A percentile compares a stretch with the other conserved stretches of the same genome.
Evolutionary conservation across 2,329 filamentous ascomycete species (phyloP).

Genomic region (Pseudopyrenochaeta lycopersici): DNA sequence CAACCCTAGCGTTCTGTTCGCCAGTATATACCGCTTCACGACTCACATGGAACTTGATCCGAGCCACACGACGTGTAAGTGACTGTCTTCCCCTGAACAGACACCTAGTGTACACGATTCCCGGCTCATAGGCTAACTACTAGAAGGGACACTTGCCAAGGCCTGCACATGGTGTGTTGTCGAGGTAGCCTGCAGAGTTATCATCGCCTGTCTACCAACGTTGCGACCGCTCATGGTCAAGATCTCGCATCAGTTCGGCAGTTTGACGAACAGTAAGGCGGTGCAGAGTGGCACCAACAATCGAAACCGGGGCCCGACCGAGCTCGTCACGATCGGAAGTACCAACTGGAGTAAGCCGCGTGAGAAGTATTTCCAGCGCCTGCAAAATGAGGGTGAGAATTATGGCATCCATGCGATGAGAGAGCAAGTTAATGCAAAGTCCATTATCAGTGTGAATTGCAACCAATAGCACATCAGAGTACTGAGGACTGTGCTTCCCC

Average conservation of each 20-base stretch:
- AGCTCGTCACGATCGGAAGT: constrained; percentile 14
- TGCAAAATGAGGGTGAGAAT: constrained; percentile 1
- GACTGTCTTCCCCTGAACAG: neutral
- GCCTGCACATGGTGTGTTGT: constrained; percentile 24
- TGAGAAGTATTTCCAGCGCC: constrained; percentile 9
- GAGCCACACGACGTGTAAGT: constrained; percentile 11
- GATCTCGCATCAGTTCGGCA: constrained; percentile 17
- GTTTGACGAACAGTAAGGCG: constrained; percentile 4
- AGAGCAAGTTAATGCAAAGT: too few species aligned
- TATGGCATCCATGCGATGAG: neutral
- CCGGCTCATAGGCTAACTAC: neutral
- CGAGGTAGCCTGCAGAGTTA: constrained; percentile 21
- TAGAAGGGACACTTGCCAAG: constrained; percentile 9
- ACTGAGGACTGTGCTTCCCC: too few species aligned
- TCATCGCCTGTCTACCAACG: constrained; percentile 22
- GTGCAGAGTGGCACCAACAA: neutral
- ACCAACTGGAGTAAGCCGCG: constrained; percentile 3
- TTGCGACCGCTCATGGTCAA: constrained; percentile 19
- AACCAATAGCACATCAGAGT: too few species aligned
- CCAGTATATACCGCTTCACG: constrained; percentile 22
- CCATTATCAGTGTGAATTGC: too few species aligned
- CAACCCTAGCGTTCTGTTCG: constrained; percentile 21
- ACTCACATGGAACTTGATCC: constrained; percentile 21
- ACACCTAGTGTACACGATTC: neutral
- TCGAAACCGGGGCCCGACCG: neutral